Conservation (phyloP, 805 yeast genomes). For the Candida stauntonica region DNA sequence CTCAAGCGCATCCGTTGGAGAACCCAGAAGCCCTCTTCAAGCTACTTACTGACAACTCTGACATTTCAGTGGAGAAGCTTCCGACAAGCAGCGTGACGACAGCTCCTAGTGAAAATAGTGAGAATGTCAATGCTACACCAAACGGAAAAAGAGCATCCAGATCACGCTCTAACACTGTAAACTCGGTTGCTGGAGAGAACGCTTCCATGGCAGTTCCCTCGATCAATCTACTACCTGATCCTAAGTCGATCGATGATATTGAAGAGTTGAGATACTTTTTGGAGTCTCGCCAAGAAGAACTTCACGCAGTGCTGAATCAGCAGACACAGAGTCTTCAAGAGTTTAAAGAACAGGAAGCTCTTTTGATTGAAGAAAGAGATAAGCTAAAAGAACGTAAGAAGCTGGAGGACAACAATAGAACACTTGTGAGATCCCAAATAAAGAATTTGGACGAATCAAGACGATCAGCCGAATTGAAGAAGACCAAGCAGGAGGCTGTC, state of each 20-base stretch:
- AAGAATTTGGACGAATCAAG: slow-evolving; percentile 39
- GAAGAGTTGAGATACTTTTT: slow-evolving; percentile 39
- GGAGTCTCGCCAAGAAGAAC: slow-evolving; percentile 39
- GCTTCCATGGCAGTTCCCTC: slow-evolving; percentile 11
- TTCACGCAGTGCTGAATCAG: slow-evolving; percentile 32
- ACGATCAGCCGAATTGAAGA: slow-evolving; percentile 32
- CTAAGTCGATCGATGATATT: slow-evolving; percentile 32
- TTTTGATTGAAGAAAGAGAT: slow-evolving; percentile 31
- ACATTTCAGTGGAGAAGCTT: slow-evolving; percentile 21
- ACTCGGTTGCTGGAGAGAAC: slow-evolving; percentile 16
- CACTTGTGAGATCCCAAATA: slow-evolving; percentile 37
- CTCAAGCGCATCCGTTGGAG: slow-evolving; percentile 26
- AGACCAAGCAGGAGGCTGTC: slow-evolving; percentile 30
- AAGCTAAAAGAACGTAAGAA: slow-evolving; percentile 37
- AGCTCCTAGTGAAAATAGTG: slow-evolving; percentile 17
- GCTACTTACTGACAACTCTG: slow-evolving; percentile 29
- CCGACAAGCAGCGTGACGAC: slow-evolving; percentile 27
- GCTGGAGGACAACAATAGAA: slow-evolving; percentile 38
- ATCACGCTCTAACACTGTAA: slow-evolving; percentile 34
- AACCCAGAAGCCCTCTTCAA: slow-evolving; percentile 35
- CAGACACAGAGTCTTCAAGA: slow-evolving; percentile 32
- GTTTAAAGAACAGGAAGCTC: slow-evolving; percentile 35
- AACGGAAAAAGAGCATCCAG: slow-evolving; percentile 23
- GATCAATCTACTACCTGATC: slow-evolving; percentile 16
- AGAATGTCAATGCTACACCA: slow-evolving; percentile 15